These are phyloP conservation scores for Jacaranda copaia DNA, from an alignment of 257 asterid genomes.

Conservation along the genomic window DNA sequence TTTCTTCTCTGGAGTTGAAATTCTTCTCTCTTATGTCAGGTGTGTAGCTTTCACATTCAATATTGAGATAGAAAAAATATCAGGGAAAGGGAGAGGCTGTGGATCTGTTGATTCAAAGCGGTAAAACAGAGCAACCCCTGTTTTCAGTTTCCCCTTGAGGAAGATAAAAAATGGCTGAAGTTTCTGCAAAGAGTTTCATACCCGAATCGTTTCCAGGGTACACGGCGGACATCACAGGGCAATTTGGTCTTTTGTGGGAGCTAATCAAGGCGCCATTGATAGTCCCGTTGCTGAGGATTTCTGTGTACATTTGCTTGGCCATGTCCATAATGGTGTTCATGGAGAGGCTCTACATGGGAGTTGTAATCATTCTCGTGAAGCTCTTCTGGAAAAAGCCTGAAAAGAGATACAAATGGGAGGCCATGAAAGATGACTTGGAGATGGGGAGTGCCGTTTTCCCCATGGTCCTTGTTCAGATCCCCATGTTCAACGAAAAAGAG, in stretches of 20 bases:
- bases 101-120: constrained; percentile 39
- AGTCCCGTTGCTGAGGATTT: constrained; percentile 66
- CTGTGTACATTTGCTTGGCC: constrained; percentile 74
- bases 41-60: background rate
- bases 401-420: constrained; percentile 78
- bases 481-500: constrained; percentile 74
- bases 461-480: constrained; percentile 72
- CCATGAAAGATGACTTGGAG: constrained; percentile 79
- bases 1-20: background rate
- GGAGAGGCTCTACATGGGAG: constrained; percentile 94
- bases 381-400: constrained; percentile 88
- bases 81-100: background rate
- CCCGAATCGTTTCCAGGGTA: constrained; percentile 71
- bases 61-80: background rate
- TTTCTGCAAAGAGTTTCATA: constrained; percentile 56
- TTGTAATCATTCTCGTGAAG: constrained; percentile 80
- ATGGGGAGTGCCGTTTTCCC: constrained; percentile 54
- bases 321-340: constrained; percentile 91
- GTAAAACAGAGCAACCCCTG: constrained; percentile 40
- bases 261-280: constrained; percentile 79
- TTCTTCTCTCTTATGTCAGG: background rate
- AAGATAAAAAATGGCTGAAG: constrained; percentile 56
- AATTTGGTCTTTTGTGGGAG: constrained; percentile 83
- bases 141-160: background rate
- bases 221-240: constrained; percentile 59